Evolutionary conservation across 225 moss, liverwort and hornwort species (phyloP).

Genomic region (Rhytidiadelphus loreus): DNA sequence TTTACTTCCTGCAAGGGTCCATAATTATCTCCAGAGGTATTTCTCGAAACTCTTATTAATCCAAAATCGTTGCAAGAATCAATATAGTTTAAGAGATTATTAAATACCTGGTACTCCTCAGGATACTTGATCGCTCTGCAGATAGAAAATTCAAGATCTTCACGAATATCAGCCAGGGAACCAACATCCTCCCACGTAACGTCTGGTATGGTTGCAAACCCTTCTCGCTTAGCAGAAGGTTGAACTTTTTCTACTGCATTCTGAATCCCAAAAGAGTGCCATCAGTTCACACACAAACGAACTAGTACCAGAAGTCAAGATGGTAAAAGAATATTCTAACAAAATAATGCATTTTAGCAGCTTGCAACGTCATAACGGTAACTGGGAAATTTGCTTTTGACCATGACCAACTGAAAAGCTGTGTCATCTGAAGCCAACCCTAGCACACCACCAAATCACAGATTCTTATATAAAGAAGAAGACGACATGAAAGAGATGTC

Average conservation of each 20-base stretch:
- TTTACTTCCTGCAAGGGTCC: background rate
- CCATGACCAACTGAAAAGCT: background rate
- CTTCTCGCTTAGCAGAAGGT: slow-evolving; percentile 94
- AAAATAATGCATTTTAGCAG: background rate
- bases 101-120: slow-evolving; percentile 73
- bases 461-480: background rate
- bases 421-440: background rate
- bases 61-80: background rate
- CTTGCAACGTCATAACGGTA: background rate
- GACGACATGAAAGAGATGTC: background rate
- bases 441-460: background rate
- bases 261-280: slow-evolving; percentile 18
- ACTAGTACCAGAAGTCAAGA: background rate
- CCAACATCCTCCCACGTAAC: slow-evolving; percentile 98
- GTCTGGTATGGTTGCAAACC: slow-evolving; percentile 91
- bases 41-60: background rate
- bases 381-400: background rate
- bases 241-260: slow-evolving; percentile 82
- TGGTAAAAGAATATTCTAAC: background rate
- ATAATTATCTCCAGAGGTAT: background rate
- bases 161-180: slow-evolving; percentile 79
- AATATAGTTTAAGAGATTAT: background rate
- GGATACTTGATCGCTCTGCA: slow-evolving; percentile 90
- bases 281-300: background rate
- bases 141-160: slow-evolving; percentile 91